Conservation (phyloP, 768 basidiomycete genomes). For the Lactarius quietus region DNA sequence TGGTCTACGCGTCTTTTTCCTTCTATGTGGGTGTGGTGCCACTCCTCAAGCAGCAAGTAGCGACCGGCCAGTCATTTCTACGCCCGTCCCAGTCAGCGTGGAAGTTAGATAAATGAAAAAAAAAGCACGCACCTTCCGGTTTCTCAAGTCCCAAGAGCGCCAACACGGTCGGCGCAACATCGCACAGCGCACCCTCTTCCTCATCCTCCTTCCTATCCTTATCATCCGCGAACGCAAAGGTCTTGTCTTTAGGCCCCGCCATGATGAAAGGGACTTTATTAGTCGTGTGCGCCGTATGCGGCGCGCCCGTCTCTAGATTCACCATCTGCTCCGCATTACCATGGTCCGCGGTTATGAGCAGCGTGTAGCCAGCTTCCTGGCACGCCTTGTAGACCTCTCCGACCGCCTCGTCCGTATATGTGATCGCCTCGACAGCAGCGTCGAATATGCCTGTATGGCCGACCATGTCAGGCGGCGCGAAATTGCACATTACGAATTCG, state of each 20-base stretch:
- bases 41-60: slow-evolving; percentile 35
- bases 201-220: slow-evolving; percentile 47
- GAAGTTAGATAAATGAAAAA: not conserved
- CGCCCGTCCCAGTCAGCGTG: not conserved
- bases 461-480: slow-evolving; percentile 96
- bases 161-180: slow-evolving; percentile 88
- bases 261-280: slow-evolving; percentile 91
- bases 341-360: slow-evolving; percentile 89
- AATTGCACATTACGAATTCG: slow-evolving; percentile 97
- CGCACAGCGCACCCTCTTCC: slow-evolving; percentile 76
- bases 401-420: slow-evolving; percentile 86
- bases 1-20: not conserved
- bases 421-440: slow-evolving; percentile 85
- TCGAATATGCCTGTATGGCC: slow-evolving; percentile 92
- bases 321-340: slow-evolving; percentile 96
- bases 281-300: slow-evolving; percentile 90
- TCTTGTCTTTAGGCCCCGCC: slow-evolving; percentile 48
- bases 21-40: not conserved
- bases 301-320: slow-evolving; percentile 75
- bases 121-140: slow-evolving; percentile 54
- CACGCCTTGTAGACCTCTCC: slow-evolving; percentile 85
- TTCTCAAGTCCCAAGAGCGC: slow-evolving; percentile 70
- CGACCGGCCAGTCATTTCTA: slow-evolving; percentile 56
- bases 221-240: slow-evolving; percentile 51
- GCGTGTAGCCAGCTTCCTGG: slow-evolving; percentile 78